A percentile compares a stretch with the other conserved stretches of the same genome.
Evolutionary conservation across 331 rosid genomes (phyloP).

Genomic region (Rosa hybrid): DNA sequence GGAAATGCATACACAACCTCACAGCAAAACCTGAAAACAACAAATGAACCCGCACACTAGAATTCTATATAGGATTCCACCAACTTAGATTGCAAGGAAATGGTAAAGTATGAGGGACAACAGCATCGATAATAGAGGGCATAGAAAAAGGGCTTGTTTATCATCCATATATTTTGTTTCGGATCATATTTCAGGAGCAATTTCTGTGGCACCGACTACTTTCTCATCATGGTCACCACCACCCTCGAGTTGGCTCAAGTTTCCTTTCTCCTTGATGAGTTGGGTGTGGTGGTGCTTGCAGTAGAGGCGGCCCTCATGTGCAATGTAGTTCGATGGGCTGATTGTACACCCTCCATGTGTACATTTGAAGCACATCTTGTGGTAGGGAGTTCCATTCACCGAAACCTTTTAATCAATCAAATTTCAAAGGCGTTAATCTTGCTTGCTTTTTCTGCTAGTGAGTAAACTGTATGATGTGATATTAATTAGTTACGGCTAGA

Average conservation of each 20-base stretch:
- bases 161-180: neutral
- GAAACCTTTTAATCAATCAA: constrained; percentile 52
- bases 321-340: constrained; percentile 96
- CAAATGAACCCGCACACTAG: constrained; percentile 45
- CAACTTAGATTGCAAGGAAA: constrained; percentile 36
- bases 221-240: constrained; percentile 53
- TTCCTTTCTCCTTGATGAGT: constrained; percentile 94
- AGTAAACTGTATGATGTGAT: neutral
- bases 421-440: constrained; percentile 12
- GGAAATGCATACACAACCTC: constrained; percentile 35
- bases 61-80: constrained; percentile 40
- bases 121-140: constrained; percentile 22
- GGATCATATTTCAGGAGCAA: constrained; percentile 38
- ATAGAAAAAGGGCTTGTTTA: neutral
- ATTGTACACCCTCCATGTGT: constrained; percentile 95
- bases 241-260: constrained; percentile 97
- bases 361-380: constrained; percentile 96
- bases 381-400: constrained; percentile 96
- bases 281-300: constrained; percentile 96
- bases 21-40: constrained; percentile 39
- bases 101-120: constrained; percentile 31
- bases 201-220: constrained; percentile 43
- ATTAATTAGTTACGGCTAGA: neutral
- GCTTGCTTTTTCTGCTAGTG: neutral
- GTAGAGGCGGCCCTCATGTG: constrained; percentile 95